Base-by-base conservation (phyloP, 2,329 filamentous ascomycete genomes). In the Eutypella sp. region DNA sequence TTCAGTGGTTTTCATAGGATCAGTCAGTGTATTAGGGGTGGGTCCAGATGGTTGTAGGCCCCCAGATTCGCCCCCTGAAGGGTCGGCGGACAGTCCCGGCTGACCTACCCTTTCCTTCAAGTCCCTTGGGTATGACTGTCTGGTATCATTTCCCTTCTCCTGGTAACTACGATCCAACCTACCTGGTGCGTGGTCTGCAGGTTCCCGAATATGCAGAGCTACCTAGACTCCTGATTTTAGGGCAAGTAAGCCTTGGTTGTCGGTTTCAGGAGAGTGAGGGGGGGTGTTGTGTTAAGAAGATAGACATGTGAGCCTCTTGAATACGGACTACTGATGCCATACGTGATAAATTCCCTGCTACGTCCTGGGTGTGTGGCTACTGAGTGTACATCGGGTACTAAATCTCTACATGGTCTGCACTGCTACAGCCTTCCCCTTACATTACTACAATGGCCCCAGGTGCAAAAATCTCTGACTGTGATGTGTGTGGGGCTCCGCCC, bases 11-110 rank as follows among this genome's bases (percentile, higher is more conserved):
- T n/a, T 52, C 49, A 47, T 45, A 46, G 44, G 42, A 56, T 51
- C 54, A 53, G n/a, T n/a, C n/a, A 50, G 50, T 51, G 47, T 25
- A 41, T 38, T 15, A 49, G 48, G 48, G 53, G 54, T 59, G 55
- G 56, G 49, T 50, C 52, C 38, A 31, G 43, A 46, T 41, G 48
- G 48, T 50, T 42, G 45, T 49, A 48, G 44, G 44, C 13, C 46
- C 36, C 46, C 42, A 46, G 48, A 43, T 41, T 46, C 29, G 44
- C 45, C 48, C 50, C 44, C 40, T 47, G 38, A 53, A 47, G 44
- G 46, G 46, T 53, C 49, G 40, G 45, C 42, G 47, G 43, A 50
- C 45, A 51, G 48, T 49, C 47, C 51, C 47, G 47, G 51, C 47
- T 45, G 44, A 43, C 43, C 52, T 49, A 40, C 51, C 52, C 49